Conservation (phyloP, 306 rosid species). For the Lupinus albus region DNA sequence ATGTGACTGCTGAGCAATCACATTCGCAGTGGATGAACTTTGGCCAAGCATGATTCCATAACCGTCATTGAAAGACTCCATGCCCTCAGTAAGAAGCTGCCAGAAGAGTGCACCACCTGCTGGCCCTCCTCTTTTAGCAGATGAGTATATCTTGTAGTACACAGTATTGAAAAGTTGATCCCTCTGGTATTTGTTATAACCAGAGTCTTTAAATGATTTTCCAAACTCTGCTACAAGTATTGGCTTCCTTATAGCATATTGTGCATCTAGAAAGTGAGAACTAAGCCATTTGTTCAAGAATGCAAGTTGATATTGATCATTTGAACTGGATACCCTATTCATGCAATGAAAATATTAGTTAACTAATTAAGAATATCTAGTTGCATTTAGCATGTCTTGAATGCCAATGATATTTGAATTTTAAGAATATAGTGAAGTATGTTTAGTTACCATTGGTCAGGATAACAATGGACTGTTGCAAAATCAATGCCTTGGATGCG, state of each 20-base stretch:
- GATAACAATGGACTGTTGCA: constrained; percentile 85
- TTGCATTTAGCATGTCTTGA: neutral
- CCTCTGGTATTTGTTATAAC: constrained; percentile 61
- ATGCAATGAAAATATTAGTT: neutral
- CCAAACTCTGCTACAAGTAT: constrained; percentile 75
- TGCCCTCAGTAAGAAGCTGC: constrained; percentile 85
- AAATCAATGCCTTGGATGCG: constrained; percentile 68
- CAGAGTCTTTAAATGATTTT: constrained; percentile 66
- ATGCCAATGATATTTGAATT: neutral
- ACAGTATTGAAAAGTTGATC: constrained; percentile 66
- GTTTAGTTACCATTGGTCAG: constrained; percentile 78
- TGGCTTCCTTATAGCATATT: constrained; percentile 65
- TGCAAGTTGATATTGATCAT: constrained; percentile 56
- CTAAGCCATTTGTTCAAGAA: constrained; percentile 83
- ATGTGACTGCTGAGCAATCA: constrained; percentile 72
- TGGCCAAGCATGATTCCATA: constrained; percentile 74
- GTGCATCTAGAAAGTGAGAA: constrained; percentile 72
- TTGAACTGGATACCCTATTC: constrained; percentile 65
- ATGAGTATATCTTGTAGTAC: constrained; percentile 71
- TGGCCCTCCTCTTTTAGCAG: constrained; percentile 75
- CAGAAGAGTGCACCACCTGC: constrained; percentile 83
- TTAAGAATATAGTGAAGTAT: neutral
- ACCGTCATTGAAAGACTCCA: constrained; percentile 82
- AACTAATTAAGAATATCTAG: no score
- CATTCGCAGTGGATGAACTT: constrained; percentile 71